These are phyloP conservation scores for Marchantia polymorpha DNA, from an alignment of 225 moss, liverwort and hornwort species.

Conservation along the genomic window DNA sequence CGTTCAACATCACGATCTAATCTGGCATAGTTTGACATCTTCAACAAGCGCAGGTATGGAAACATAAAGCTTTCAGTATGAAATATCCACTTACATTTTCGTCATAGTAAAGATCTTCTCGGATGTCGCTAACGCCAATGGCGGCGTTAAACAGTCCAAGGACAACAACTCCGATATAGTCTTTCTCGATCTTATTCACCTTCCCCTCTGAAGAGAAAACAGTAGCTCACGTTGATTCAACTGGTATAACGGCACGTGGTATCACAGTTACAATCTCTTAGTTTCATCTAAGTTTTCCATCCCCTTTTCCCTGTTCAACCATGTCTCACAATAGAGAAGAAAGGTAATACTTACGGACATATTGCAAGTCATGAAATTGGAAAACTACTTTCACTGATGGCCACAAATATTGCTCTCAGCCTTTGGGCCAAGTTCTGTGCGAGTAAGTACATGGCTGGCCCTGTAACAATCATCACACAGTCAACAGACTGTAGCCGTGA, in stretches of 20 bases:
- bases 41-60: not conserved
- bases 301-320: too few relatives aligned
- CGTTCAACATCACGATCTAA: not conserved
- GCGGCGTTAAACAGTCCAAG: conserved; percentile 87
- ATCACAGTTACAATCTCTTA: too few relatives aligned
- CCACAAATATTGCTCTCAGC: not conserved
- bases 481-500: not conserved
- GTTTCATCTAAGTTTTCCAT: too few relatives aligned
- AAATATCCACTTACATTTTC: conserved; percentile 23
- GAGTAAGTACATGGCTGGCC: not conserved
- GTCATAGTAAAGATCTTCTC: conserved; percentile 65
- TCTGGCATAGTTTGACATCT: not conserved
- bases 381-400: not conserved
- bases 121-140: conserved; percentile 77
- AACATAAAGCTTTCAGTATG: not conserved
- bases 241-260: too few relatives aligned
- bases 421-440: too few relatives aligned
- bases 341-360: not conserved
- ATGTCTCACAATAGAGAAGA: too few relatives aligned
- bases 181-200: conserved; percentile 94
- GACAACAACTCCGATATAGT: conserved; percentile 85
- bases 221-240: not conserved
- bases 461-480: not conserved
- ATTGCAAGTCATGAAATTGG: not conserved
- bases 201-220: conserved; percentile 60